Conservation (phyloP, 495 filamentous ascomycete genomes). For the Aspergillus incahuasiensis region DNA sequence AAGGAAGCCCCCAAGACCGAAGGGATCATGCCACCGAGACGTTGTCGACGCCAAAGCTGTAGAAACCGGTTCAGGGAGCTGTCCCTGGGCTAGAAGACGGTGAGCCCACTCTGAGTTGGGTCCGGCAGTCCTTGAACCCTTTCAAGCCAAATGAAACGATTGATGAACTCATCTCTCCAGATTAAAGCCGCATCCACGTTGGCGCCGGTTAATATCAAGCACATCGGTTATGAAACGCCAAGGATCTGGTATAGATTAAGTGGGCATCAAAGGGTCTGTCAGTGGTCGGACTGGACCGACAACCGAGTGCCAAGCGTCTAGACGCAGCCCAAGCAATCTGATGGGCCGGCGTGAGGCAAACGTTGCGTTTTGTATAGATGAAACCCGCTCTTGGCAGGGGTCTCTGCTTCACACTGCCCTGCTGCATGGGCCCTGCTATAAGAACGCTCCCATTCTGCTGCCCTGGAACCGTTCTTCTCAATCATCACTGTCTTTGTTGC, state of each 20-base stretch:
- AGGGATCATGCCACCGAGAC: background rate
- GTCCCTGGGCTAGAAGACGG: background rate
- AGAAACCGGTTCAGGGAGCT: background rate
- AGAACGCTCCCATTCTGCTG: background rate
- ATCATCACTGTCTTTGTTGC: background rate
- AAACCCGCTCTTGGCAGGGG: conserved; percentile 3
- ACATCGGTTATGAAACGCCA: background rate
- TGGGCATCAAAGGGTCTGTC: background rate
- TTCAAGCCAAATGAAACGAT: background rate
- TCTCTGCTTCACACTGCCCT: background rate
- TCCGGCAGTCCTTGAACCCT: background rate
- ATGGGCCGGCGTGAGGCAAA: background rate
- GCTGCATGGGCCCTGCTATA: background rate
- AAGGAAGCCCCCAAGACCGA: no score
- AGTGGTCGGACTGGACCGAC: background rate
- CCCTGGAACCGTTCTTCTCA: no score
- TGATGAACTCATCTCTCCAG: background rate
- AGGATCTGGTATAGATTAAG: background rate
- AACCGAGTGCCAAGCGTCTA: background rate
- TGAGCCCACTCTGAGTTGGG: background rate
- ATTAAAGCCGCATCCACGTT: background rate
- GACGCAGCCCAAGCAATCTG: background rate
- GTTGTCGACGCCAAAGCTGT: background rate
- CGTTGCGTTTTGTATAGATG: background rate
- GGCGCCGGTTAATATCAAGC: conserved; percentile 1